Percentiles rank a stretch among this genome's conserved stretches.
These are phyloP conservation scores for Tricholoma furcatifolium DNA, from an alignment of 768 basidiomycete genomes.

Conservation along the genomic window DNA sequence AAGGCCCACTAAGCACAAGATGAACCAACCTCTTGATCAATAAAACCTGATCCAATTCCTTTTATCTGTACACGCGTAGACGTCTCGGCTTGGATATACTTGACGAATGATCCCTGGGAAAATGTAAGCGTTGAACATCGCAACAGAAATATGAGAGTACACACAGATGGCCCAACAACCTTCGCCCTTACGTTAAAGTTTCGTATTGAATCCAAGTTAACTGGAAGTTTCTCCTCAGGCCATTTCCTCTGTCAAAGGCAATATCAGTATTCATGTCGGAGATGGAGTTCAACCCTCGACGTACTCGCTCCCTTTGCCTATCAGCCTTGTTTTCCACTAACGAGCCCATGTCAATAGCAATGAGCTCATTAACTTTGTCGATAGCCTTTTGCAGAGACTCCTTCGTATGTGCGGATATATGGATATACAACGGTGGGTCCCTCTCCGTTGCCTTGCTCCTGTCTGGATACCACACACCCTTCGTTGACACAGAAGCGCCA, in stretches of 20 bases:
- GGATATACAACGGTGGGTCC: conserved; percentile 92
- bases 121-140: neutral
- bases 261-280: neutral
- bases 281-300: conserved; percentile 7
- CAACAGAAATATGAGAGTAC: conserved; percentile 20
- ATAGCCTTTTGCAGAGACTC: conserved; percentile 68
- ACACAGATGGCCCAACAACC: conserved; percentile 90
- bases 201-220: conserved; percentile 85
- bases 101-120: conserved; percentile 90
- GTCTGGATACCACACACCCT: conserved; percentile 97
- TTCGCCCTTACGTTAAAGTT: conserved; percentile 99
- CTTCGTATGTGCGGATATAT: conserved; percentile 76
- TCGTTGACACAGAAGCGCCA: conserved; percentile 88
- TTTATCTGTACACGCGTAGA: conserved; percentile 97
- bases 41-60: conserved; percentile 91
- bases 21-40: conserved; percentile 80
- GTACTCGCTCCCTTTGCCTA: conserved; percentile 63
- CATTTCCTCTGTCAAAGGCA: conserved; percentile 72
- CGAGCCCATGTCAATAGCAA: conserved; percentile 73
- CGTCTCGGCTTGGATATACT: conserved; percentile 97
- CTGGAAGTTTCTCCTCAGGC: conserved; percentile 94
- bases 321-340: conserved; percentile 80
- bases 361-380: conserved; percentile 71
- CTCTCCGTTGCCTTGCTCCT: conserved; percentile 85
- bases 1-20: neutral